These are phyloP conservation scores for Paraglomus occultum DNA, from an alignment of 192 early-diverging fungal genomes.

Conservation along the genomic window DNA sequence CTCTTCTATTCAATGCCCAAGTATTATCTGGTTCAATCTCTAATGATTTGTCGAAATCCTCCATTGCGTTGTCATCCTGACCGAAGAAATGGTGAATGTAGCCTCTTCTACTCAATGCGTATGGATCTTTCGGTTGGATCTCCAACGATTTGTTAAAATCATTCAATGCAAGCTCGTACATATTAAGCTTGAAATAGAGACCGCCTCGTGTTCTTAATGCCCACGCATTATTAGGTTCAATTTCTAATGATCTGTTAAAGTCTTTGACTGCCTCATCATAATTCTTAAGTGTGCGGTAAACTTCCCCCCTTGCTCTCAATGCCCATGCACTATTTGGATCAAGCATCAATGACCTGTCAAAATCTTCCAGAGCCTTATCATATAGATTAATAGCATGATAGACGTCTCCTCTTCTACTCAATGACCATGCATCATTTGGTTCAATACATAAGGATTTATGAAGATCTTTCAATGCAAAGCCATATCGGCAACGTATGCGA, in stretches of 20 bases:
- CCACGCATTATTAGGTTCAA: neutral
- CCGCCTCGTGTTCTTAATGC: conserved; percentile 1
- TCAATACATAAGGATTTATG: neutral
- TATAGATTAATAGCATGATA: conserved; percentile 1
- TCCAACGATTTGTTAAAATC: too few relatives aligned
- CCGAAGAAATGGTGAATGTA: too few relatives aligned
- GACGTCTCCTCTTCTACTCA: conserved; percentile 9
- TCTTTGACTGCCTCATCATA: conserved; percentile 13
- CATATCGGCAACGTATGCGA: neutral
- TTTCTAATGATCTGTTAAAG: neutral
- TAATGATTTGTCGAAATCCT: too few relatives aligned
- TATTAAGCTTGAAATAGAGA: neutral
- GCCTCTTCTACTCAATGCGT: too few relatives aligned
- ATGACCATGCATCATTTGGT: conserved; percentile 16
- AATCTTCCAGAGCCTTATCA: conserved; percentile 7
- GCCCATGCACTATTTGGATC: neutral
- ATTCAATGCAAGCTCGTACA: too few relatives aligned
- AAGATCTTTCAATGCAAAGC: neutral
- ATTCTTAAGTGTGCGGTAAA: neutral
- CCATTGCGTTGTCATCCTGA: too few relatives aligned
- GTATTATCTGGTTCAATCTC: too few relatives aligned
- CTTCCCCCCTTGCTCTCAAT: neutral
- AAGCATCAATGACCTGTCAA: conserved; percentile 1
- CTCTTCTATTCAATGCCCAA: too few relatives aligned
- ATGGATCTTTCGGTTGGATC: too few relatives aligned